Percentiles rank a stretch among this genome's conserved stretches.
These are phyloP conservation scores for Aspergillus ruber DNA, from an alignment of 2,329 filamentous ascomycete species.

Conservation along the genomic window DNA sequence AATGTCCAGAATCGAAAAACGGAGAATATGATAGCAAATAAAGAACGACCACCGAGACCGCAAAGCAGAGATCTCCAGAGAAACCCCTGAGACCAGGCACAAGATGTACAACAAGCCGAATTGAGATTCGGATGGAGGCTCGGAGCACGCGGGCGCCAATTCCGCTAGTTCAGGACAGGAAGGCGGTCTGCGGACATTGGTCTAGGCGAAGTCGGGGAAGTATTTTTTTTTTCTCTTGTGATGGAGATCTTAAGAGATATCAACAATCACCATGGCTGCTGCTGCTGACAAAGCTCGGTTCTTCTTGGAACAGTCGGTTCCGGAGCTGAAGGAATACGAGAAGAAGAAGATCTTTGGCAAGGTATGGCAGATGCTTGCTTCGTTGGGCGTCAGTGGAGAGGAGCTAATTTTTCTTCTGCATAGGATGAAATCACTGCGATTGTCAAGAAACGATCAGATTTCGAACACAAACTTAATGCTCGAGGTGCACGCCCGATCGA, in stretches of 20 bases:
- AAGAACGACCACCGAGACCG: conserved; percentile 6
- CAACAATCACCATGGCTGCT: conserved; percentile 58
- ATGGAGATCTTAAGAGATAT: conserved; percentile 1
- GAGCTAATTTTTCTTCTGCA: conserved; percentile 3
- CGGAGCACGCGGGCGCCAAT: conserved; percentile 12
- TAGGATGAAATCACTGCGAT: conserved; percentile 87
- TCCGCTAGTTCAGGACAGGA: conserved; percentile 12
- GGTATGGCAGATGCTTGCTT: conserved; percentile 40
- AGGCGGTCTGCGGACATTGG: conserved; percentile 10
- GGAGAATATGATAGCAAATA: conserved; percentile 8
- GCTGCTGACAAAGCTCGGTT: conserved; percentile 92
- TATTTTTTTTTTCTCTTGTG: conserved; percentile 25
- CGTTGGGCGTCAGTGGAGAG: neutral
- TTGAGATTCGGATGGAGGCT: conserved; percentile 16
- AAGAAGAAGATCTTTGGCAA: conserved; percentile 84
- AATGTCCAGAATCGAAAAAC: conserved; percentile 14
- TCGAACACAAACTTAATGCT: conserved; percentile 83
- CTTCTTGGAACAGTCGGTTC: conserved; percentile 85
- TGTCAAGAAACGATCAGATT: conserved; percentile 82
- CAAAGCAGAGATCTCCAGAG: neutral
- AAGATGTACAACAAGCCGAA: conserved; percentile 9
- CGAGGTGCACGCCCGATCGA: conserved; percentile 70
- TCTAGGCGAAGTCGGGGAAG: conserved; percentile 17
- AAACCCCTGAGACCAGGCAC: conserved; percentile 18
- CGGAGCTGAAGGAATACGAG: conserved; percentile 87